Conservation (phyloP, 768 basidiomycete genomes). For the Tulasnella sp. region DNA sequence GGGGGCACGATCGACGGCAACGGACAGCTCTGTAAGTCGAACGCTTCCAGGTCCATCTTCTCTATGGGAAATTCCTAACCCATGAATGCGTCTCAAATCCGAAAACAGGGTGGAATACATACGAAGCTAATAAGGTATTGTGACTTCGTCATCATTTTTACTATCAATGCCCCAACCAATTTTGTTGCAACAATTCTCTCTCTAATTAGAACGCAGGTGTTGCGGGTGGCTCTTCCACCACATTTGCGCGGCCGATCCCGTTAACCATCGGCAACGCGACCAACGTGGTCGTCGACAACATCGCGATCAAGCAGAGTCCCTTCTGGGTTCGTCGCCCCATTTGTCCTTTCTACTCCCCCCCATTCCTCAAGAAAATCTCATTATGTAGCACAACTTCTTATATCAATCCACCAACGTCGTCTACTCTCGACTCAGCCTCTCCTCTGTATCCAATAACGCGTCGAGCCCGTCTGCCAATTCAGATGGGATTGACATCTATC, state of each 20-base stretch:
- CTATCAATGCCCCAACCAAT: no score
- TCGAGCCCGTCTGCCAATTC: background rate
- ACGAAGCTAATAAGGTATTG: conserved; percentile 1
- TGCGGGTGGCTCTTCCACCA: conserved; percentile 14
- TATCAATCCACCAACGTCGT: conserved; percentile 35
- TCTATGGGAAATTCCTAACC: no score
- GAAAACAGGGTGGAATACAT: conserved; percentile 6
- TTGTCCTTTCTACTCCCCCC: background rate
- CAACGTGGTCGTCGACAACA: conserved; percentile 35
- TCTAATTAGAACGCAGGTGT: conserved; percentile 3
- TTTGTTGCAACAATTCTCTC: no score
- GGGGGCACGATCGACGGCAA: conserved; percentile 56
- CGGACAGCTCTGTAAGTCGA: conserved; percentile 41
- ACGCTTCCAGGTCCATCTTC: conserved; percentile 16
- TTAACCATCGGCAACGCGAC: conserved; percentile 43
- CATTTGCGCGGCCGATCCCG: conserved; percentile 42
- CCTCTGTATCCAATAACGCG: conserved; percentile 9
- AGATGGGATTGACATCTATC: conserved; percentile 56
- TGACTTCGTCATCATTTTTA: no score
- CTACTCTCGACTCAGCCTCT: conserved; percentile 30
- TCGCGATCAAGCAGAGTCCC: conserved; percentile 32
- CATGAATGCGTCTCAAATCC: no score
- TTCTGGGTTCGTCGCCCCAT: conserved; percentile 30
- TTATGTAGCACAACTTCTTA: conserved; percentile 30
- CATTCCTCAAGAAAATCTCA: background rate